A percentile compares a stretch with the other conserved stretches of the same genome.
Conservation (phyloP, 2,329 filamentous ascomycete species). For the Myriosclerotinia curreyana region DNA sequence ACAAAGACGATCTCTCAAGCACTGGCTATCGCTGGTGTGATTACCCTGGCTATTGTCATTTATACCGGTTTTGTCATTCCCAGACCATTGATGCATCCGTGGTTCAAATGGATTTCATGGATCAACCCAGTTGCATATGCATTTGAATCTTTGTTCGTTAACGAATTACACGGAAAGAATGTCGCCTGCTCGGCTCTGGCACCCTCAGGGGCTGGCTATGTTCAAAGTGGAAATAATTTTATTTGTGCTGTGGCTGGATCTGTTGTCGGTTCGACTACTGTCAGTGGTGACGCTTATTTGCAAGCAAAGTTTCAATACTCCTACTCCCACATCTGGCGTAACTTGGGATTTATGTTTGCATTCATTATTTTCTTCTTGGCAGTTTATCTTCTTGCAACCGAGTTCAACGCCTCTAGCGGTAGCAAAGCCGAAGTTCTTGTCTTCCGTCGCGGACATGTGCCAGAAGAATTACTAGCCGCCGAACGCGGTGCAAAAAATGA, state of each 20-base stretch:
- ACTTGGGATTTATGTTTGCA: conserved; percentile 66
- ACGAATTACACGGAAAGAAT: conserved; percentile 82
- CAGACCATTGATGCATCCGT: conserved; percentile 61
- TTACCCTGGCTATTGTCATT: conserved; percentile 41
- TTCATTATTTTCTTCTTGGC: conserved; percentile 62
- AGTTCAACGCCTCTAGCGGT: conserved; percentile 62
- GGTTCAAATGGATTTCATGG: conserved; percentile 64
- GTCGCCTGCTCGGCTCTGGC: conserved; percentile 52
- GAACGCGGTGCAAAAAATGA: conserved; percentile 35
- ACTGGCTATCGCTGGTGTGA: conserved; percentile 58
- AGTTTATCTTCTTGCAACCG: conserved; percentile 62
- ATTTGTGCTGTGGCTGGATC: conserved; percentile 60
- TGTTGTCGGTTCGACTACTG: conserved; percentile 48
- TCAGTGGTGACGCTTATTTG: conserved; percentile 60
- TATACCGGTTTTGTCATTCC: conserved; percentile 45
- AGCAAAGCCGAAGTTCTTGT: conserved; percentile 75
- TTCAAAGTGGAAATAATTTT: conserved; percentile 42
- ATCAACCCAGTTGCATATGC: conserved; percentile 61
- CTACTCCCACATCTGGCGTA: conserved; percentile 44
- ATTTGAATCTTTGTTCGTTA: conserved; percentile 78
- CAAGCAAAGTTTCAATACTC: conserved; percentile 55
- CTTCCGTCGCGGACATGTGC: conserved; percentile 60
- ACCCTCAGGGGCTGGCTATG: conserved; percentile 41
- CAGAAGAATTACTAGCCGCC: conserved; percentile 43
- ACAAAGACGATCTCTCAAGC: conserved; percentile 67